Base-by-base conservation (phyloP, 2,329 filamentous ascomycete species). In the Aspergillus sp. region DNA sequence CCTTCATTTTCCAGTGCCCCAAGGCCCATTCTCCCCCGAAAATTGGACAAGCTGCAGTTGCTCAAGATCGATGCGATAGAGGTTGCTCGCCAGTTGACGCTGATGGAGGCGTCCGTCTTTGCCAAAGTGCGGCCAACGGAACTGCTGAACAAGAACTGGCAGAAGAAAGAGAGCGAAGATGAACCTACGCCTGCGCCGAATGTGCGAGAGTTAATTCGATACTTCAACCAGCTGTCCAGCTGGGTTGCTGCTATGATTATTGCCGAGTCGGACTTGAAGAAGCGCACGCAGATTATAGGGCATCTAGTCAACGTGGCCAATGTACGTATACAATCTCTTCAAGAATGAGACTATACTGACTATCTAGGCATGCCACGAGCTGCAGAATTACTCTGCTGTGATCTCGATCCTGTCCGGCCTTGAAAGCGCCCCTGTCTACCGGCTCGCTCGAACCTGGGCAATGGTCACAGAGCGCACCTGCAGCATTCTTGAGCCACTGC, bases 241-340 rank as follows among this genome's bases (percentile, higher is more conserved):
- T 97, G 93, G 92, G 93, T 97, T 33, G 93, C 92, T 17, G 91
- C 96, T 73, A 96, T 96, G 90, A 96, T 97, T 62, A 76, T 97
- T 57, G 91, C 89, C 0, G 93, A 97, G 75, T 84, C 88, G 67
- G 93, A 97, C 69, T 88, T 96, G 62, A 96, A 93, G 80, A 93
- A 93, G 74, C 85, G 93, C 65, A 91, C 96, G 17, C 88, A 93
- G 39, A 91, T 97, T 44, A 96, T 97, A 75, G 97, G 96, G 74
- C 92, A 97, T 75, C 96, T 97, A 76, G 90, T 97, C 56, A 84
- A 88, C 22, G 91, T 97, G 59, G 93, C 93, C 56, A 93, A 96
- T 78, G 91, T 95, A 81, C 12, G 59, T 4, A 30, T 30, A 30
- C 27, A 1, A 24, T 1, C 8, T 30, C 27, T 30, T 30, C 1